phyloP scores from a whole-genome alignment of 2,329 filamentous ascomycete genomes.

The Torrubiellomyces zombiae region DNA sequence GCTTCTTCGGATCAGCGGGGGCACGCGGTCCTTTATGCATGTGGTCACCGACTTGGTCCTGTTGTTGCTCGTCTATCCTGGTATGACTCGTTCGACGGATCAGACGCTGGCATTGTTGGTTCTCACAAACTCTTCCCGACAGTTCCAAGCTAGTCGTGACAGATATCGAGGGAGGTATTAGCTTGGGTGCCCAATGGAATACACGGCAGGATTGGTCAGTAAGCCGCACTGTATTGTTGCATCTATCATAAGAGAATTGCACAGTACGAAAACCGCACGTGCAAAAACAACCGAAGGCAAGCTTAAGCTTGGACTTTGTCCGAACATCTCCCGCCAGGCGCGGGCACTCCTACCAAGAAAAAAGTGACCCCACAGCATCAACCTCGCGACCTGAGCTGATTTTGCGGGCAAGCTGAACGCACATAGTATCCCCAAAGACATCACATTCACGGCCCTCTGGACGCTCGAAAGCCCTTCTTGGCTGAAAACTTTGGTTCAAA shows the following conservation, averaged over 20 bases:
- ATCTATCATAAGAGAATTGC: no score
- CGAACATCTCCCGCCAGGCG: slow-evolving; percentile 13
- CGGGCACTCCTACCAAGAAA: slow-evolving; percentile 3
- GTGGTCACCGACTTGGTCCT: no score
- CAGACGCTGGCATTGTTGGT: no score
- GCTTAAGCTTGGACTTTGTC: slow-evolving; percentile 7
- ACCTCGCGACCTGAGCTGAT: slow-evolving; percentile 21
- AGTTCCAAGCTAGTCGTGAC: not conserved
- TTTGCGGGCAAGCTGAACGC: slow-evolving; percentile 22
- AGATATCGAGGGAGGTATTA: not conserved
- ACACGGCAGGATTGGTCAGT: no score
- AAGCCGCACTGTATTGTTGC: no score
- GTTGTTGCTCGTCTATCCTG: no score
- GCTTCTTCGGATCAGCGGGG: no score
- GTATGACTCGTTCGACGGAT: no score
- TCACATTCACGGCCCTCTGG: not conserved
- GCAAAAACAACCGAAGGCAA: slow-evolving; percentile 4
- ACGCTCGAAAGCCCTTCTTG: slow-evolving; percentile 1
- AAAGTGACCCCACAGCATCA: slow-evolving; percentile 17
- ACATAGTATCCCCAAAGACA: slow-evolving; percentile 7
- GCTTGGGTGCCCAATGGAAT: no score
- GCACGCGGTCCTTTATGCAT: no score
- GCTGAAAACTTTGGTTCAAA: slow-evolving; percentile 2
- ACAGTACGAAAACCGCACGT: slow-evolving; percentile 6
- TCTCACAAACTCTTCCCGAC: no score